Evolutionary conservation across 352 stramenopile genomes (phyloP).

Genomic region (Phytophthora sojae): DNA sequence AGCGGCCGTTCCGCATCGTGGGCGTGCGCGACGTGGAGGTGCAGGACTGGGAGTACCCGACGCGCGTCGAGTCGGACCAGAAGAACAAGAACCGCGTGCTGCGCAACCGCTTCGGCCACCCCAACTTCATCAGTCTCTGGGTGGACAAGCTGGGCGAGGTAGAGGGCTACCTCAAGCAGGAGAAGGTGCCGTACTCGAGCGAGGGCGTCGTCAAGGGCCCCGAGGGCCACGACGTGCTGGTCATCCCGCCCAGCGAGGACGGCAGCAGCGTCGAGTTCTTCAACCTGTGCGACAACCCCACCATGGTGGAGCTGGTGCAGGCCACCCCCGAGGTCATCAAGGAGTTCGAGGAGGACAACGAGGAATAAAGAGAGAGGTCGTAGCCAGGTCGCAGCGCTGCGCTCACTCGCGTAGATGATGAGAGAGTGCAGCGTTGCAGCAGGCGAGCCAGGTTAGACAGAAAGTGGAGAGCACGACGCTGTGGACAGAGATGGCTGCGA

Average conservation of each 20-base stretch:
- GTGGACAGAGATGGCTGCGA: slow-evolving; percentile 9
- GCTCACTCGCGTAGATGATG: slow-evolving; percentile 6
- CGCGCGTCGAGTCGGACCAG: slow-evolving; percentile 68
- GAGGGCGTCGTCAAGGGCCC: slow-evolving; percentile 67
- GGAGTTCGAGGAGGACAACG: slow-evolving; percentile 67
- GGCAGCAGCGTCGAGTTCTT: slow-evolving; percentile 81
- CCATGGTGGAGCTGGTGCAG: slow-evolving; percentile 86
- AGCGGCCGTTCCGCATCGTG: slow-evolving; percentile 79
- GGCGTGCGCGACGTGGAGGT: slow-evolving; percentile 84
- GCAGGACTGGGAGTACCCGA: slow-evolving; percentile 79
- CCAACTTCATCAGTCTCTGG: slow-evolving; percentile 89
- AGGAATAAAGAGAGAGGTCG: slow-evolving; percentile 12
- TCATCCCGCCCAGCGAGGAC: slow-evolving; percentile 71
- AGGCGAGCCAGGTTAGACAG: slow-evolving; percentile 24
- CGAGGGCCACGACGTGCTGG: slow-evolving; percentile 72
- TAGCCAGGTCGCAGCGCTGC: neutral
- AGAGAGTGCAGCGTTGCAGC: neutral
- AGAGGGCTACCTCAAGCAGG: slow-evolving; percentile 67
- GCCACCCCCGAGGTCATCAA: slow-evolving; percentile 79
- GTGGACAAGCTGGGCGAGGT: slow-evolving; percentile 78
- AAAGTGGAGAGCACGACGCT: slow-evolving; percentile 11
- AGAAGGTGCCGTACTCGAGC: slow-evolving; percentile 66
- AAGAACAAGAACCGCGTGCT: slow-evolving; percentile 67
- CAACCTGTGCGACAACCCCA: slow-evolving; percentile 84
- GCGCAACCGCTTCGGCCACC: slow-evolving; percentile 79